Percentiles rank a stretch among this genome's conserved stretches.
phyloP scores from a whole-genome alignment of 2,329 filamentous ascomycete genomes.

The Leptographium radiaticola region DNA sequence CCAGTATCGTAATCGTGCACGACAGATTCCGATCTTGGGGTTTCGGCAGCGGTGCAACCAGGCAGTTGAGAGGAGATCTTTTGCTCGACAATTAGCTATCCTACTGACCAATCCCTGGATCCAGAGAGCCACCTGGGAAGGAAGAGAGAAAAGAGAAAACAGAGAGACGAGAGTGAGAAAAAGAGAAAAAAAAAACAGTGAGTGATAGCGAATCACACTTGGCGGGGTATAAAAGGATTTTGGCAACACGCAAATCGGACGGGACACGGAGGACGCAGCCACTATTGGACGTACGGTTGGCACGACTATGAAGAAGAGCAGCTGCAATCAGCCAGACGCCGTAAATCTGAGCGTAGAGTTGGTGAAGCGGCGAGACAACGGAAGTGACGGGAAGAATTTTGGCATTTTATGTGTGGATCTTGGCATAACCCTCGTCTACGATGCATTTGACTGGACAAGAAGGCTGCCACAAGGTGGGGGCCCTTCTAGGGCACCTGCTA shows the following conservation, averaged over 20 bases:
- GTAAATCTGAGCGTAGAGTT: background rate
- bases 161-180: background rate
- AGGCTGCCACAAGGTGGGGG: background rate
- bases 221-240: background rate
- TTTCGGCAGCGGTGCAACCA: too few relatives aligned
- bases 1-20: background rate
- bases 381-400: conserved; percentile 1
- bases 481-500: background rate
- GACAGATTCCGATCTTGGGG: background rate
- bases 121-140: background rate
- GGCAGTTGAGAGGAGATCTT: too few relatives aligned
- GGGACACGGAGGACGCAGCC: background rate
- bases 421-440: background rate
- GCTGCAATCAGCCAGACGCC: background rate
- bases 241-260: background rate
- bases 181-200: background rate
- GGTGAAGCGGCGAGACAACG: background rate
- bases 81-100: too few relatives aligned
- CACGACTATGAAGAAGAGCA: background rate
- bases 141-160: background rate
- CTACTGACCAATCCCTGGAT: background rate
- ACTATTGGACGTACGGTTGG: background rate
- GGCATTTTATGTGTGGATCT: background rate
- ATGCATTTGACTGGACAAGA: background rate
- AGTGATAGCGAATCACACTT: background rate